Evolutionary conservation across 345 rosid species (phyloP).

Genomic region (Bretschneidera sinensis): DNA sequence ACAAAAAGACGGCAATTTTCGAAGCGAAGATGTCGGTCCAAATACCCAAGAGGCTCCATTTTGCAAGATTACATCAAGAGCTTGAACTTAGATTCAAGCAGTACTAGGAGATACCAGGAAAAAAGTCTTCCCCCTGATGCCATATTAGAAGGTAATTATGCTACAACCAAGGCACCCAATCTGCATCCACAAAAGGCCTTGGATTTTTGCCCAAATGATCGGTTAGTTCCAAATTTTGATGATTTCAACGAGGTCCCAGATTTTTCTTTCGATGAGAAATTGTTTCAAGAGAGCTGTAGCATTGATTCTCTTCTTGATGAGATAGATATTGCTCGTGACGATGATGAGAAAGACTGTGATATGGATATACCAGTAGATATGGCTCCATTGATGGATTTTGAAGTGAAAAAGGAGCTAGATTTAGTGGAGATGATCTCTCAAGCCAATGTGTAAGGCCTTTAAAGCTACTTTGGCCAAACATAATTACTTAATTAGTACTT

Average conservation of each 20-base stretch:
- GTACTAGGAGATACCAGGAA: conserved; percentile 19
- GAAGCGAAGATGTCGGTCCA: conserved; percentile 74
- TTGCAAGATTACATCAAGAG: conserved; percentile 92
- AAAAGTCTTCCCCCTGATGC: conserved; percentile 10
- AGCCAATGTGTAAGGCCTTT: conserved; percentile 14
- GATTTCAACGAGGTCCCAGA: conserved; percentile 47
- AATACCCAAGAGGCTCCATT: conserved; percentile 63
- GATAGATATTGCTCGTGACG: conserved; percentile 25
- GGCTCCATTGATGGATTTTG: conserved; percentile 14
- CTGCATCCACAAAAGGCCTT: neutral
- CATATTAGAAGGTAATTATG: neutral
- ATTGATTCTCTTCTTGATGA: conserved; percentile 70
- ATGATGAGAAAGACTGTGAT: conserved; percentile 22
- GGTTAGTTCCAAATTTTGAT: conserved; percentile 45
- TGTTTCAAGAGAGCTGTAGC: conserved; percentile 50
- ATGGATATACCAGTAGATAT: conserved; percentile 14
- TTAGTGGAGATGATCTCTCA: conserved; percentile 57
- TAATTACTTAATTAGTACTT: too few species aligned
- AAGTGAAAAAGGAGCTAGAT: conserved; percentile 52
- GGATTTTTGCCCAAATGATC: conserved; percentile 28
- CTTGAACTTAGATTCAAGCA: conserved; percentile 45
- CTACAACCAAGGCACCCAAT: neutral
- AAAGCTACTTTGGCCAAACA: neutral
- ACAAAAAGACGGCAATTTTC: conserved; percentile 89
- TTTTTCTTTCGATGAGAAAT: conserved; percentile 52